Evolutionary conservation across 2,329 filamentous ascomycete genomes (phyloP), one percentile per base, ranked within the genome.

Genomic region (Beauveria rudraprayagi): DNA sequence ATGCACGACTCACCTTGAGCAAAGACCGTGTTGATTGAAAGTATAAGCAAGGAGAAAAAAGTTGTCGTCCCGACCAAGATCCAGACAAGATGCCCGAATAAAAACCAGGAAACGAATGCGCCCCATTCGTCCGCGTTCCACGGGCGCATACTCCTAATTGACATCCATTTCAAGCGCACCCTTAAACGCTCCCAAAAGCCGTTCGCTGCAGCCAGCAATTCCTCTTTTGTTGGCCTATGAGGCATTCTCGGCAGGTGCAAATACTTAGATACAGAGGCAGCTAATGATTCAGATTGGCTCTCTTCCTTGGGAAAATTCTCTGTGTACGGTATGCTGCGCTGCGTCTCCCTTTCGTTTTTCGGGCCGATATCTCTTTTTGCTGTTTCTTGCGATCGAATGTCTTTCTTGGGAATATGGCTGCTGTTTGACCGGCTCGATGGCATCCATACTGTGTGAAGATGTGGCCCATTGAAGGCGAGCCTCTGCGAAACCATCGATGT

Each of bases 51-150:
- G 5, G 93, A 97, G 73, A 97, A 92, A 74, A 99, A 99, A 0
- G 94, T 97, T 0, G 94, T 99, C 0, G 94, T 99, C 59, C 94
- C 94, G 34, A 97, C 82, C n/a, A 97, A 82, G 67, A 99, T 85
- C 94, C 94, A 99, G 11, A 96, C 83, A 9, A 99, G 80, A 73
- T 99, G 94, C 0, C 93, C 94, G 59, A 97, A 81, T 64, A 97
- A 83, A 64, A 99, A 89, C 93, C 93, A 97, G 2, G 94, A 97
- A 58, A 82, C 85, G 65, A 99, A 93, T 4, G 94, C 94, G 51
- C 92, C 90, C 80, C 96, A 97, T 76, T 99, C 94, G 72, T 99
- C 94, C 24, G 88, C 84, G 73, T 96, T 99, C 84, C 94, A 99
- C 0, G 94, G 94, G 43, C 94, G 83, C 72, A 90, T 90, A 71